Conservation (phyloP, 257 asterid genomes). For the Solanum sitiens region DNA sequence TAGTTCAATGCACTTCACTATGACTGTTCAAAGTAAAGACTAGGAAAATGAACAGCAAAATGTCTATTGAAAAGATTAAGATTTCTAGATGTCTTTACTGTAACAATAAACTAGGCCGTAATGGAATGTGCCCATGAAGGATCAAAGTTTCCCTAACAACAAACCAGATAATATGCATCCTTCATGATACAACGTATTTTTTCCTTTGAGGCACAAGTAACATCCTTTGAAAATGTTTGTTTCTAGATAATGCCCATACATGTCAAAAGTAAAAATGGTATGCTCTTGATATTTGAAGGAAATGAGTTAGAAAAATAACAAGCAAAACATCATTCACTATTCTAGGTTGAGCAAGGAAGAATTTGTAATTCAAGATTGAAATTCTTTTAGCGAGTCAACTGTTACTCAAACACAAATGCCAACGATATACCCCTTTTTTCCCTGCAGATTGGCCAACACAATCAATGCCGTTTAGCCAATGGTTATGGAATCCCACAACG, state of each 20-base stretch:
- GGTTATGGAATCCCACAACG: conserved; percentile 73
- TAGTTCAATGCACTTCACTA: not conserved
- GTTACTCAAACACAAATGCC: not conserved
- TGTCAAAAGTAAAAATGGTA: not conserved
- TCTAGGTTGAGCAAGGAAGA: not conserved
- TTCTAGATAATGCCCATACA: not conserved
- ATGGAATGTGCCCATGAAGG: not conserved
- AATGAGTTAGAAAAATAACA: not conserved
- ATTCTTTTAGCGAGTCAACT: not conserved
- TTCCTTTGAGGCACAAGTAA: not conserved
- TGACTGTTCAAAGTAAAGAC: not conserved
- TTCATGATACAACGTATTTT: not conserved
- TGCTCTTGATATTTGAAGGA: not conserved
- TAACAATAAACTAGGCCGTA: not conserved
- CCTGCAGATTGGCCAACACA: conserved; percentile 35
- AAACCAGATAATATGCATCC: not conserved
- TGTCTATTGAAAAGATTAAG: not conserved
- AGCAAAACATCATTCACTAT: not conserved
- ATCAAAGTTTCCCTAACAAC: not conserved
- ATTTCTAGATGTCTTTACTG: not conserved
- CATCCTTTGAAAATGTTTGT: not conserved
- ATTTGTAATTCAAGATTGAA: not conserved
- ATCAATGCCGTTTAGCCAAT: conserved; percentile 85
- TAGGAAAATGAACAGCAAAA: not conserved
- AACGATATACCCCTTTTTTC: conserved; percentile 30